Percentiles rank a stretch among this genome's conserved stretches.
phyloP scores from a whole-genome alignment of 2,329 filamentous ascomycete species.

The Berkeleyomyces basicola region DNA sequence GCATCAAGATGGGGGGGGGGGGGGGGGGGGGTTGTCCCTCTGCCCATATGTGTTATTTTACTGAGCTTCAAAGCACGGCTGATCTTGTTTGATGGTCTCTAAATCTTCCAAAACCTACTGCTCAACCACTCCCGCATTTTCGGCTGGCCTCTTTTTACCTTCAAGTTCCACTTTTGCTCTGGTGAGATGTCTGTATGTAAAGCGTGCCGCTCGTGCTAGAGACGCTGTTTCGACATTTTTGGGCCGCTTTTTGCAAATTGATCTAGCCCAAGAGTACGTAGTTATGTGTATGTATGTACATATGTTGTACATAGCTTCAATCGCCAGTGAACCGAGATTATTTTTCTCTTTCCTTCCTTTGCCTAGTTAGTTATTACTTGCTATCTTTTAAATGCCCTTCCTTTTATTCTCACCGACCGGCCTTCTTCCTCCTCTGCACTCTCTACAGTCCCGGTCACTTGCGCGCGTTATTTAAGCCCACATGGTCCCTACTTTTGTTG shows the following conservation, averaged over 20 bases:
- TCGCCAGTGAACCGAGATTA: not conserved
- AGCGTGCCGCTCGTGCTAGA: not conserved
- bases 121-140: too few species aligned
- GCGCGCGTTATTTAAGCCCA: constrained; percentile 1
- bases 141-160: not conserved
- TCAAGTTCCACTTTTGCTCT: not conserved
- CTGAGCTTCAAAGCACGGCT: too few species aligned
- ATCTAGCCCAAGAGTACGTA: not conserved
- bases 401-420: not conserved
- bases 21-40: too few species aligned
- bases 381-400: not conserved
- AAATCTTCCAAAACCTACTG: not conserved
- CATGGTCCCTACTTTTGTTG: constrained; percentile 1
- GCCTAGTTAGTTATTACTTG: not conserved
- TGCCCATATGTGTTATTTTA: too few species aligned
- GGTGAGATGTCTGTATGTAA: not conserved
- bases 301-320: not conserved
- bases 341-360: not conserved
- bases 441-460: not conserved
- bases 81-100: not conserved
- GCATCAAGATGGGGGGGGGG: too few species aligned
- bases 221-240: not conserved
- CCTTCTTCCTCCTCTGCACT: not conserved
- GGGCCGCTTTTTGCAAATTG: not conserved
- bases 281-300: not conserved